Evolutionary conservation across 495 filamentous ascomycete genomes (phyloP).

Genomic region (Aspergillus heteromorphus): DNA sequence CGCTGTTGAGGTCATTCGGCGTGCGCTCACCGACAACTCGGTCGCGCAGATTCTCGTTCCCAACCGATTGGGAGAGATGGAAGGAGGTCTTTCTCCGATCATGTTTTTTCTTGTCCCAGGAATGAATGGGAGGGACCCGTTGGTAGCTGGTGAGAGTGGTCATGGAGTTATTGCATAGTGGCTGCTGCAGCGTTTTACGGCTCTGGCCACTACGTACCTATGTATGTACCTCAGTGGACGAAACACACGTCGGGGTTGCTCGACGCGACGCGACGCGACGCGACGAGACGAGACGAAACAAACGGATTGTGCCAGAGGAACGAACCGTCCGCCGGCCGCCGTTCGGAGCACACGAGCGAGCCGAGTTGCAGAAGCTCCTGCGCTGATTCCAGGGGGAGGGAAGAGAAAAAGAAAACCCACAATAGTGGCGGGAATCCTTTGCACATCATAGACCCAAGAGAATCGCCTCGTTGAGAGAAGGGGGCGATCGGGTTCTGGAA

Average conservation of each 20-base stretch:
- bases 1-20: not conserved
- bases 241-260: not conserved
- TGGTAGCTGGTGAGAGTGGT: not conserved
- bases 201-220: not conserved
- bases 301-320: not conserved
- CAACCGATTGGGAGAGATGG: not conserved
- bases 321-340: not conserved
- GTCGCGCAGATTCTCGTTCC: not conserved
- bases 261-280: not conserved
- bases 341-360: not conserved
- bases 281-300: not conserved
- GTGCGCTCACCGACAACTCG: constrained; percentile 1
- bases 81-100: not conserved
- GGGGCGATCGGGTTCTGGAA: constrained; percentile 22
- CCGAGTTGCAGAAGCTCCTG: not conserved
- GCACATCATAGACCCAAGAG: not conserved
- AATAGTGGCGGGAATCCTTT: not conserved
- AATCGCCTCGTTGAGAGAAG: constrained; percentile 16
- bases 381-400: not conserved
- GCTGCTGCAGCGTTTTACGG: not conserved
- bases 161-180: constrained; percentile 1
- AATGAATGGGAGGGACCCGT: not conserved
- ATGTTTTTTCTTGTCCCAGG: not conserved
- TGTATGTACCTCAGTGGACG: not conserved
- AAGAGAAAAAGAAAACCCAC: not conserved